A percentile compares a stretch with the other conserved stretches of the same genome.
Evolutionary conservation across 2,329 filamentous ascomycete genomes (phyloP).

Genomic region (Lasiodiplodia theobromae): DNA sequence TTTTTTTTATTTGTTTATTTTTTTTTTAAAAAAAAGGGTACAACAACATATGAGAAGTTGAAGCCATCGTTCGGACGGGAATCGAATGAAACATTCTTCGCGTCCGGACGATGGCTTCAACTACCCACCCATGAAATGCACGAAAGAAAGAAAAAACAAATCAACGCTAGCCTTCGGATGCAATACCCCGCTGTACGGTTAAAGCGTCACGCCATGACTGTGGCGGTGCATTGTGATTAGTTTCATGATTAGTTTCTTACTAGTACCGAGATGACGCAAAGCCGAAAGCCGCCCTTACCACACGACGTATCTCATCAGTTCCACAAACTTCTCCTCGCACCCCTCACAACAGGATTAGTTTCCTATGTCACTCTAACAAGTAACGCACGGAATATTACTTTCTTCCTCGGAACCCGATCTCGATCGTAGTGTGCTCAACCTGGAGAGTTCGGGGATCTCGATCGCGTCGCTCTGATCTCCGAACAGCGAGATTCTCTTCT

Average conservation of each 20-base stretch:
- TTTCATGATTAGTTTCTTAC: background rate
- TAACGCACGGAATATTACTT: background rate
- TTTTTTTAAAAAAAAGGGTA: no score
- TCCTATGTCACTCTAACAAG: background rate
- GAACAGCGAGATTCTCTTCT: background rate
- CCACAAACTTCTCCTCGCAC: background rate
- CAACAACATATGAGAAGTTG: no score
- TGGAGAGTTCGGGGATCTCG: background rate
- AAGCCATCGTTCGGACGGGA: no score
- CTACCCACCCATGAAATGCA: background rate
- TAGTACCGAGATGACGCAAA: background rate
- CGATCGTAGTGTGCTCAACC: background rate
- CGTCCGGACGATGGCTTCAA: background rate
- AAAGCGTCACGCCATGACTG: background rate
- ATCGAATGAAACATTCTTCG: no score
- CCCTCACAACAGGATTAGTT: background rate
- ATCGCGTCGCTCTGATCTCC: background rate
- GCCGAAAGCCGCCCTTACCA: background rate
- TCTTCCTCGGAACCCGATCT: background rate
- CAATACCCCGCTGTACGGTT: no score
- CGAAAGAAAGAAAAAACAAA: no score
- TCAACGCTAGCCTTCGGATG: no score
- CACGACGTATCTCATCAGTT: background rate
- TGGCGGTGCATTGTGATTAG: background rate
- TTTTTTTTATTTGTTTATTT: no score